A percentile compares a stretch with the other conserved stretches of the same genome.
Conservation (phyloP, 441 rosid genomes). For the Aquilaria agallochum region DNA sequence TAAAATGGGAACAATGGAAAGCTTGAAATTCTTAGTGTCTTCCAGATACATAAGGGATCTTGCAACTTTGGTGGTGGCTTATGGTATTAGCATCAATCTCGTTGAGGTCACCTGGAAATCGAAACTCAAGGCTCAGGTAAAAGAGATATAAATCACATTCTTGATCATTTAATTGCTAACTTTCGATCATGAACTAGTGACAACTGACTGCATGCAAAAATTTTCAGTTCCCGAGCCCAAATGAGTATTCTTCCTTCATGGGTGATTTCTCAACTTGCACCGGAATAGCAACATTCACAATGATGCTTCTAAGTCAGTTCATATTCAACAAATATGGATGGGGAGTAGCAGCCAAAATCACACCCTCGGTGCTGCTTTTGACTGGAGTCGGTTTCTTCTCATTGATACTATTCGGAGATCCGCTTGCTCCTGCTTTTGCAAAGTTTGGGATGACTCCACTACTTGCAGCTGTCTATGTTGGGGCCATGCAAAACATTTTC, state of each 20-base stretch:
- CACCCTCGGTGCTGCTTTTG: slow-evolving; percentile 86
- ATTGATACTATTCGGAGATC: slow-evolving; percentile 68
- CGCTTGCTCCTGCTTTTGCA: slow-evolving; percentile 61
- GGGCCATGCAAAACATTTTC: slow-evolving; percentile 96
- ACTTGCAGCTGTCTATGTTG: slow-evolving; percentile 94
- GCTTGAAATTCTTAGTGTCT: slow-evolving; percentile 92
- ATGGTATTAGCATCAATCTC: slow-evolving; percentile 95
- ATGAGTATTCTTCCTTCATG: slow-evolving; percentile 96
- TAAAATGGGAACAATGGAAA: slow-evolving; percentile 94
- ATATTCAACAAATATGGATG: slow-evolving; percentile 88
- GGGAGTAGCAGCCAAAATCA: slow-evolving; percentile 95
- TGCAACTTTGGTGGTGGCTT: slow-evolving; percentile 96
- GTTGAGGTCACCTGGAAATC: slow-evolving; percentile 99
- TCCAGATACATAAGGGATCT: slow-evolving; percentile 89
- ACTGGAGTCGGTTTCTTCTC: slow-evolving; percentile 95
- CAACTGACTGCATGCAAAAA: slow-evolving; percentile 2
- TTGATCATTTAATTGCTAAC: background rate
- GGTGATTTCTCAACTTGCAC: slow-evolving; percentile 98
- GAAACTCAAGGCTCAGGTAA: slow-evolving; percentile 98
- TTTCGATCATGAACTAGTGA: background rate
- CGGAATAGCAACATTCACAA: slow-evolving; percentile 85
- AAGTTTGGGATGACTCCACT: slow-evolving; percentile 85
- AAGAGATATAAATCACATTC: background rate
- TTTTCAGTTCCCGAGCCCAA: slow-evolving; percentile 90
- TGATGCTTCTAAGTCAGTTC: slow-evolving; percentile 95